Conservation (phyloP, 345 rosid species). For the Reutealis trisperma region DNA sequence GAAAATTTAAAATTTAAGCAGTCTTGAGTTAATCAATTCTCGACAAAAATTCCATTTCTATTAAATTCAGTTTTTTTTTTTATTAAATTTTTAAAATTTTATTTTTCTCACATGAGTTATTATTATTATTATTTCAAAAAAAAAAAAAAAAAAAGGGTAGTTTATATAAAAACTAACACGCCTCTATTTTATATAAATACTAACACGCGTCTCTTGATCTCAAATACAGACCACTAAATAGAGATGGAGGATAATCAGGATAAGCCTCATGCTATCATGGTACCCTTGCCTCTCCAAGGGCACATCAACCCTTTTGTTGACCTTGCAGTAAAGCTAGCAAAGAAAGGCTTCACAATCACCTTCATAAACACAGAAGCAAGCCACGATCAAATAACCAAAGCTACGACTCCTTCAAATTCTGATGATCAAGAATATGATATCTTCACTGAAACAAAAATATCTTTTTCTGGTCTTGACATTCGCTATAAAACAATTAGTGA, state of each 20-base stretch:
- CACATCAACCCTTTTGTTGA: constrained; percentile 65
- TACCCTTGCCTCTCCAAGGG: constrained; percentile 79
- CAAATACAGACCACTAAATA: no score
- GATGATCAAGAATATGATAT: constrained; percentile 35
- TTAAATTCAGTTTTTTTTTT: no score
- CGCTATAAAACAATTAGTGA: constrained; percentile 66
- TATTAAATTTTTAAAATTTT: no score
- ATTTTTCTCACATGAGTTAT: no score
- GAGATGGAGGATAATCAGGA: constrained; percentile 28
- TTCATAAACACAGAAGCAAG: constrained; percentile 62
- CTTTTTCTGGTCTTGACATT: constrained; percentile 59
- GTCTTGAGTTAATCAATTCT: no score
- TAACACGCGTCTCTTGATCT: no score
- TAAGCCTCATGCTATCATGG: constrained; percentile 56
- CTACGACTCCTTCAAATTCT: neutral
- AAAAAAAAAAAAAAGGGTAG: no score
- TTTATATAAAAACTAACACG: no score
- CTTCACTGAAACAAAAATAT: constrained; percentile 45
- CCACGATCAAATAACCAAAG: constrained; percentile 52
- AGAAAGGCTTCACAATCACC: constrained; percentile 70
- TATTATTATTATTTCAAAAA: no score
- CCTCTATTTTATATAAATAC: no score
- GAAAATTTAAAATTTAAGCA: no score
- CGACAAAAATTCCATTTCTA: no score
- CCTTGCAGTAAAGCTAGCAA: constrained; percentile 73